Conservation (phyloP, 768 basidiomycete genomes). For the Pisolithus marmoratus region DNA sequence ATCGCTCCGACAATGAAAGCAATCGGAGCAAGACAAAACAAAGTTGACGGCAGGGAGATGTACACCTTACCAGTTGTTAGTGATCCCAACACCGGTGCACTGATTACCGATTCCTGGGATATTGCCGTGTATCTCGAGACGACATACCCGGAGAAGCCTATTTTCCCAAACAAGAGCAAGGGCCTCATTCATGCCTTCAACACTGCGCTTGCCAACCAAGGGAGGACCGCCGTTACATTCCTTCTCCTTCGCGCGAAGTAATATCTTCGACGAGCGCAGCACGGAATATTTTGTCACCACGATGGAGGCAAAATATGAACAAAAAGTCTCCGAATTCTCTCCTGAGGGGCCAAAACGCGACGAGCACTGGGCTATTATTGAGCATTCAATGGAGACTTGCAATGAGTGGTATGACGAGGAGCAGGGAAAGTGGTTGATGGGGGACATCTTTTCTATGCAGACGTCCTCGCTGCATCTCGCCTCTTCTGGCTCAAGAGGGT, state of each 20-base stretch:
- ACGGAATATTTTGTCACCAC: slow-evolving; percentile 33
- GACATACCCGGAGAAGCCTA: slow-evolving; percentile 27
- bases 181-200: slow-evolving; percentile 20
- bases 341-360: slow-evolving; percentile 30
- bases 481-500: slow-evolving; percentile 16
- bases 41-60: slow-evolving; percentile 12
- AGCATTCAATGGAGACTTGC: slow-evolving; percentile 9
- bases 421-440: slow-evolving; percentile 27
- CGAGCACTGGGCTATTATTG: slow-evolving; percentile 19
- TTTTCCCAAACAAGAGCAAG: slow-evolving; percentile 19
- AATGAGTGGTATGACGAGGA: slow-evolving; percentile 17
- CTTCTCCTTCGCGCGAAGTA: slow-evolving; percentile 17
- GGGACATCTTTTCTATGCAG: slow-evolving; percentile 26
- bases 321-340: slow-evolving; percentile 31
- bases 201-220: not conserved
- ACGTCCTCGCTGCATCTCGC: slow-evolving; percentile 19
- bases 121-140: slow-evolving; percentile 34
- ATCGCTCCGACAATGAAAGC: slow-evolving; percentile 20
- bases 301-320: slow-evolving; percentile 27
- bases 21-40: slow-evolving; percentile 21
- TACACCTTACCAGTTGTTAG: slow-evolving; percentile 32
- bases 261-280: slow-evolving; percentile 31
- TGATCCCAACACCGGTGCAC: slow-evolving; percentile 24
- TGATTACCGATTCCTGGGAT: slow-evolving; percentile 25
- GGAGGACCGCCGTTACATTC: slow-evolving; percentile 3